phyloP scores from a whole-genome alignment of 768 basidiomycete species.

The Leccinum sublutescens region DNA sequence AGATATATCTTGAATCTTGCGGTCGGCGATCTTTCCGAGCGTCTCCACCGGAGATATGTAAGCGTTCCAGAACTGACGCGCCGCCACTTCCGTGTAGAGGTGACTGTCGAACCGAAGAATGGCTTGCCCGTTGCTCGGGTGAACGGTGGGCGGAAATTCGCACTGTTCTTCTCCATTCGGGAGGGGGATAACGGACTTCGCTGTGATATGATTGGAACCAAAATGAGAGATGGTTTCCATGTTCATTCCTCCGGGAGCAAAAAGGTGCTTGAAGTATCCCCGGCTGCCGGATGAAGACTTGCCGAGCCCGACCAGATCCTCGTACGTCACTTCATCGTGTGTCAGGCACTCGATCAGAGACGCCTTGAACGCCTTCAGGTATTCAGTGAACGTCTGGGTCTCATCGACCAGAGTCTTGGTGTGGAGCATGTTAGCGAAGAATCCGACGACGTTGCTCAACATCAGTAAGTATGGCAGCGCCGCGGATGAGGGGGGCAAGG shows the following conservation, averaged over 20 bases:
- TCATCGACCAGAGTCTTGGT: slow-evolving; percentile 30
- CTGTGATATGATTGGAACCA: slow-evolving; percentile 12
- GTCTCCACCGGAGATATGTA: slow-evolving; percentile 30
- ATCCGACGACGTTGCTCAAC: slow-evolving; percentile 25
- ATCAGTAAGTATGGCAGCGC: slow-evolving; percentile 17
- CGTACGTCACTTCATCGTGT: slow-evolving; percentile 31
- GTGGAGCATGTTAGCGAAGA: slow-evolving; percentile 31
- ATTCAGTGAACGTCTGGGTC: slow-evolving; percentile 23
- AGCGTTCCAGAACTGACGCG: slow-evolving; percentile 31
- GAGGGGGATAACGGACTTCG: slow-evolving; percentile 20
- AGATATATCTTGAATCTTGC: slow-evolving; percentile 19
- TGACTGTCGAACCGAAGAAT: slow-evolving; percentile 31
- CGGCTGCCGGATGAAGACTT: slow-evolving; percentile 25
- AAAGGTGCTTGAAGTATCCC: slow-evolving; percentile 33
- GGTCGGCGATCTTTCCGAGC: slow-evolving; percentile 12
- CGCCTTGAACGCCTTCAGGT: slow-evolving; percentile 24
- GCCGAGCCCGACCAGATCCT: slow-evolving; percentile 29
- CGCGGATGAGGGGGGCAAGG: too few relatives aligned
- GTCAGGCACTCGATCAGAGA: slow-evolving; percentile 21
- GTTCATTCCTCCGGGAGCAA: slow-evolving; percentile 31
- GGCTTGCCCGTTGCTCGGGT: slow-evolving; percentile 23
- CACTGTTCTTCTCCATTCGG: slow-evolving; percentile 31
- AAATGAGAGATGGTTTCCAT: slow-evolving; percentile 24
- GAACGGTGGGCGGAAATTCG: slow-evolving; percentile 25
- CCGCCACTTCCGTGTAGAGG: slow-evolving; percentile 28